These are phyloP conservation scores for Starmera pachycereana DNA, from an alignment of 805 yeast species.

Conservation along the genomic window DNA sequence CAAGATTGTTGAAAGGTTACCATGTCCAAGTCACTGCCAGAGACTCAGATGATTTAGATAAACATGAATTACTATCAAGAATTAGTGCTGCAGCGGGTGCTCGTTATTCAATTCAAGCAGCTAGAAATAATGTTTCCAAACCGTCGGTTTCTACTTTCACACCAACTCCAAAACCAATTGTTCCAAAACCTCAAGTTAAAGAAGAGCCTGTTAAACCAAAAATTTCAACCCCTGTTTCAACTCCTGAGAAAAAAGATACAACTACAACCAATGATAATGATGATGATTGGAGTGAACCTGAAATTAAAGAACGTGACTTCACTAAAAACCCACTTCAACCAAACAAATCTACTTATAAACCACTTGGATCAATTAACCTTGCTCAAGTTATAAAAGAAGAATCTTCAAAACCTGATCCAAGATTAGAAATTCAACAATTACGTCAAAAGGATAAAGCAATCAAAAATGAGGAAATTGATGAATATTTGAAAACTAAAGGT, in stretches of 20 bases:
- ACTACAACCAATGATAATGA: constrained; percentile 8
- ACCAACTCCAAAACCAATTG: constrained; percentile 17
- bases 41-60: constrained; percentile 81
- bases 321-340: constrained; percentile 34
- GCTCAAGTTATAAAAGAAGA: constrained; percentile 33
- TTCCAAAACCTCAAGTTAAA: constrained; percentile 7
- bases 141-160: constrained; percentile 15
- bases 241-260: constrained; percentile 13
- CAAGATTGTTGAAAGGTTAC: constrained; percentile 65
- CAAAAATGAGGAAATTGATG: constrained; percentile 25
- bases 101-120: constrained; percentile 62
- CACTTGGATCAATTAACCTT: constrained; percentile 50
- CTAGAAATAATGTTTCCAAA: constrained; percentile 21
- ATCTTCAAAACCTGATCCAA: constrained; percentile 31
- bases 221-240: constrained; percentile 16
- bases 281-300: constrained; percentile 37
- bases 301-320: constrained; percentile 37
- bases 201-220: constrained; percentile 2
- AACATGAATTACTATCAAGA: constrained; percentile 60
- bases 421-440: constrained; percentile 27
- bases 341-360: constrained; percentile 42
- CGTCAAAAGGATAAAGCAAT: constrained; percentile 23
- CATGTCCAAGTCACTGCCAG: constrained; percentile 97
- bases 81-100: constrained; percentile 94
- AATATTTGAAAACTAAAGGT: constrained; percentile 25